Percentiles rank a stretch among this genome's conserved stretches.
Conservation (phyloP, 192 early-diverging fungal species). For the Coemansia guatemalensis region DNA sequence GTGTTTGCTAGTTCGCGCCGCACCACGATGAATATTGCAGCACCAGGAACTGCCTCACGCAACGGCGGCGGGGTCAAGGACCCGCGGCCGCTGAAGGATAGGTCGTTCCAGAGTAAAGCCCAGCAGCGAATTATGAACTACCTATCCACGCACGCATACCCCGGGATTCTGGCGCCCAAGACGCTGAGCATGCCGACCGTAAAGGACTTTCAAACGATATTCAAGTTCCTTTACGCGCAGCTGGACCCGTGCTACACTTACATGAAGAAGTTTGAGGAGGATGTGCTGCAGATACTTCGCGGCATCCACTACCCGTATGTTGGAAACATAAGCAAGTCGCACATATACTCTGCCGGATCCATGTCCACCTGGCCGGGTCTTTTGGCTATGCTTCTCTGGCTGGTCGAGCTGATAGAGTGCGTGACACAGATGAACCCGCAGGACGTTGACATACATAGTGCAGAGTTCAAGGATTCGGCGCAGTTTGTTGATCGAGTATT, state of each 20-base stretch:
- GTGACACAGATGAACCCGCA: slow-evolving; percentile 56
- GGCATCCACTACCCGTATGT: slow-evolving; percentile 54
- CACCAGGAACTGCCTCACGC: slow-evolving; percentile 40
- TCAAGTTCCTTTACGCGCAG: slow-evolving; percentile 70
- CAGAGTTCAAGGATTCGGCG: slow-evolving; percentile 46
- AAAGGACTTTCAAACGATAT: slow-evolving; percentile 74
- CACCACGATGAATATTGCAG: slow-evolving; percentile 27
- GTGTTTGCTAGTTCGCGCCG: slow-evolving; percentile 53
- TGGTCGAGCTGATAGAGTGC: slow-evolving; percentile 67
- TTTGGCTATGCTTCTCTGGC: slow-evolving; percentile 72
- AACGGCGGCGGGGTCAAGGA: slow-evolving; percentile 61
- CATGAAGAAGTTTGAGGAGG: slow-evolving; percentile 69
- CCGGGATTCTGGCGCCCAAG: slow-evolving; percentile 57
- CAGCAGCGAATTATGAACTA: slow-evolving; percentile 63
- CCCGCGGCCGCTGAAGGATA: slow-evolving; percentile 66
- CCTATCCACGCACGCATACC: slow-evolving; percentile 65
- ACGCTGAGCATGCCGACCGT: slow-evolving; percentile 59
- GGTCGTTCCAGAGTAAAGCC: slow-evolving; percentile 58
- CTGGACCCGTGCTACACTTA: slow-evolving; percentile 67
- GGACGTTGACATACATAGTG: slow-evolving; percentile 24
- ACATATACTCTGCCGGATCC: slow-evolving; percentile 64
- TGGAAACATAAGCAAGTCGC: slow-evolving; percentile 66
- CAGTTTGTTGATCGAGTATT: slow-evolving; percentile 68
- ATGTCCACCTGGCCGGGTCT: slow-evolving; percentile 68
- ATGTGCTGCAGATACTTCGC: slow-evolving; percentile 62